Conservation (phyloP, 257 asterid genomes). For the Marsdenia floribunda region DNA sequence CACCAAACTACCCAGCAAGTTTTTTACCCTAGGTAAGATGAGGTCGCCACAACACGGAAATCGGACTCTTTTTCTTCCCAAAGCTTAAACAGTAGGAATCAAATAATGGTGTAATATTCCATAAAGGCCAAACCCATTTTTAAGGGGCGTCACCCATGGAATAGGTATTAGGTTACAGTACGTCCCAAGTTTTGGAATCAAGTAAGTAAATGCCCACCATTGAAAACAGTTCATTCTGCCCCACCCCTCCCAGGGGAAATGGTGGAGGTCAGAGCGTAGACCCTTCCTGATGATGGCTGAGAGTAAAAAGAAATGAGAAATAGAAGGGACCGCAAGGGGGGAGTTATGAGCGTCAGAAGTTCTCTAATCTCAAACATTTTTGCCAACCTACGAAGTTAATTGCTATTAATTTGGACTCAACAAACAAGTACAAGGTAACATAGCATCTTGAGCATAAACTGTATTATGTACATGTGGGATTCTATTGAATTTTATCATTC, state of each 20-base stretch:
- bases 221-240: background rate
- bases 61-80: background rate
- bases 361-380: background rate
- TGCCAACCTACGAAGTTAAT: background rate
- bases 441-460: background rate
- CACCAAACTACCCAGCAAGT: background rate
- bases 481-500: background rate
- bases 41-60: slow-evolving; percentile 3
- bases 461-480: background rate
- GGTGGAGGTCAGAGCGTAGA: background rate
- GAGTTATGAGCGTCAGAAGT: background rate
- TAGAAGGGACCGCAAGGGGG: background rate
- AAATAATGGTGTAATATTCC: background rate
- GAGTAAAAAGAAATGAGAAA: background rate
- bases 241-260: background rate
- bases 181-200: background rate
- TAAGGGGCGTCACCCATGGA: background rate
- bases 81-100: slow-evolving; percentile 3
- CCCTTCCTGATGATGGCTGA: background rate
- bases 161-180: background rate
- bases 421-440: background rate
- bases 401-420: background rate
- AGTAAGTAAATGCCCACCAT: background rate
- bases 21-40: background rate
- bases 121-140: slow-evolving; percentile 2